Evolutionary conservation across 2,329 filamentous ascomycete species (phyloP), one percentile per base, ranked within the genome.

Genomic region (Phialophora macrospora): DNA sequence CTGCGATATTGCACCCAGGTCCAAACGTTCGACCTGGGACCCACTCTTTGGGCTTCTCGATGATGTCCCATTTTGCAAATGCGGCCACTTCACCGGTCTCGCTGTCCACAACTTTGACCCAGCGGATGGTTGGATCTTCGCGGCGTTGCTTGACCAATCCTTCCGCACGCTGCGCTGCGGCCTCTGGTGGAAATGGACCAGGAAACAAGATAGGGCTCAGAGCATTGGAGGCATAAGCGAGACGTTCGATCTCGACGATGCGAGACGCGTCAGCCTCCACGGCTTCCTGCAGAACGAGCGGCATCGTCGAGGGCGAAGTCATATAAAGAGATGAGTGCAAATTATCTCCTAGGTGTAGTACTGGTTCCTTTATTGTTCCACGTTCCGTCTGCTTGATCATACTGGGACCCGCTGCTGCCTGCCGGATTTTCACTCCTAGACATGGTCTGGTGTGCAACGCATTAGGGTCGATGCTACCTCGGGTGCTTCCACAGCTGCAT

Each of bases 31-130:
- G 81, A 3, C 17, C 28, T 20, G 26, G 46, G 28, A 32, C 22
- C 17, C 44, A 28, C 22, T 34, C 17, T n/a, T 63, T 60, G 5
- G 54, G 60, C 4, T 46, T 61, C 20, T 60, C 32, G 46, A 80
- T 81, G 5, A 80, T 74, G 63, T 84, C 80, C 69, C 77, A 79
- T 20, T 83, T 75, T 2, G 77, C 80, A 78, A 84, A 83, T 56
- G 81, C 82, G 24, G 82, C 75, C 41, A 83, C 77, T 32, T 79
- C 76, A 14, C 78, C 77, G 0, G 77, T 80, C 3, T 75, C 75
- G 6, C 75, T 77, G 68, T 84, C 81, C 28, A 83, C 74, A 55
- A 78, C 81, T 73, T 84, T 84, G 66, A 80, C 74, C 4, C 81
- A 83, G 71, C 83, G 81, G 64, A 83, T 73, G 12, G 75, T 72